Conservation (phyloP, 805 yeast species). For the Saturnispora zaruensis region DNA sequence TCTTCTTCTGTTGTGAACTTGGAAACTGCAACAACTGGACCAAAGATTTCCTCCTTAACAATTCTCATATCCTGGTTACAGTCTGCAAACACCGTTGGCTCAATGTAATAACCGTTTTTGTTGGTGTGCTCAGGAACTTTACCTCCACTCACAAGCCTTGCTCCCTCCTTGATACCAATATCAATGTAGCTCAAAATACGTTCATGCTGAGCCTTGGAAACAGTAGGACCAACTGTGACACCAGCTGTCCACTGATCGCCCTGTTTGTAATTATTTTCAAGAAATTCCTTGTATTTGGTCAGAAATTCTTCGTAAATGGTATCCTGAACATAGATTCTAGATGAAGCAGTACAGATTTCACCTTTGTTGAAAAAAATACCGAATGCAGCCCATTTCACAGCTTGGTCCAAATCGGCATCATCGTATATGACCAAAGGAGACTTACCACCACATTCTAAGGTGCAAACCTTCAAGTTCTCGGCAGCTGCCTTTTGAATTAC, state of each 20-base stretch:
- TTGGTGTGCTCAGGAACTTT: slow-evolving; percentile 25
- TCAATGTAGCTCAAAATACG: slow-evolving; percentile 72
- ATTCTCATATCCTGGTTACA: slow-evolving; percentile 60
- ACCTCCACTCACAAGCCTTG: slow-evolving; percentile 67
- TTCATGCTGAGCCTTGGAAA: slow-evolving; percentile 69
- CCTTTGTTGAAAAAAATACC: slow-evolving; percentile 94
- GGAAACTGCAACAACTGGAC: slow-evolving; percentile 82
- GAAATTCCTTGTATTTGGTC: slow-evolving; percentile 45
- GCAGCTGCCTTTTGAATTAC: slow-evolving; percentile 82
- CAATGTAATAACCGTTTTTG: slow-evolving; percentile 55
- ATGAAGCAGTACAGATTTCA: slow-evolving; percentile 93
- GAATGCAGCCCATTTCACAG: slow-evolving; percentile 63
- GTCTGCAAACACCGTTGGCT: slow-evolving; percentile 69
- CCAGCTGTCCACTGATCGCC: slow-evolving; percentile 81
- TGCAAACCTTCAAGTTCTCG: slow-evolving; percentile 78
- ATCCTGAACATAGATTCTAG: slow-evolving; percentile 84
- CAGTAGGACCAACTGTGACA: slow-evolving; percentile 87
- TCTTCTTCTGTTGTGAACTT: slow-evolving; percentile 81
- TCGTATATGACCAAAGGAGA: slow-evolving; percentile 85
- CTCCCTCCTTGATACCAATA: slow-evolving; percentile 77
- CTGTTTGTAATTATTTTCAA: slow-evolving; percentile 44
- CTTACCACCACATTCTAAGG: slow-evolving; percentile 94
- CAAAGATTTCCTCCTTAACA: slow-evolving; percentile 75
- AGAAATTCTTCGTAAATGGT: slow-evolving; percentile 71
- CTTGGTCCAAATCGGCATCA: slow-evolving; percentile 72